Evolutionary conservation across 75 land plant species (phyloP), one percentile per base, ranked within the genome.

Genomic region (Pinus tabuliformis): DNA sequence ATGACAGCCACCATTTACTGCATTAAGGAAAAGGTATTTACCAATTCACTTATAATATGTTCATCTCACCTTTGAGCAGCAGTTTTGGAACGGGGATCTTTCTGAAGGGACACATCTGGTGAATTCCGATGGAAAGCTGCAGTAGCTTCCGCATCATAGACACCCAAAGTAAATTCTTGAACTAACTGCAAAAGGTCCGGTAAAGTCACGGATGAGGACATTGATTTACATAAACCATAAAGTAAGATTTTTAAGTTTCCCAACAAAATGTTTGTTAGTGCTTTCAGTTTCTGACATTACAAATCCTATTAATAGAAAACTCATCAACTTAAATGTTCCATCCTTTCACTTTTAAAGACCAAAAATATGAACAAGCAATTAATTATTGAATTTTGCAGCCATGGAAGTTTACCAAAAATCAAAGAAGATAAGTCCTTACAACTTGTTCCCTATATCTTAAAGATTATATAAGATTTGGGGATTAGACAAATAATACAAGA

Each of bases 11-110:
- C 8, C 39, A 39, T 42, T 20, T 68, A 66, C 21, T 49, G 54
- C 54, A 49, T 49, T 11, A 49, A 49, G 54, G 54, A 9, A 49
- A 49, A 9, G 54, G 11, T 6, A 68, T 16, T 68, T 45, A 3
- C 54, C 21, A 36, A 68, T 30, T 28, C 22, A 42, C n/a, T 42
- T 24, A 68, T 68, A 20, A 68, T n/a, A 68, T 20, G 22, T 11
- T 2, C 42, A 16, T 36, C 52, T 68, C 73, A 95, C 99, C 95
- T 93, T 77, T 93, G 98, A 72, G 96, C 88, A 68, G 96, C 96
- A 87, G 84, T 90, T 83, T 88, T 92, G 12, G 99, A 97, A 76
- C 94, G 99, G 62, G 99, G 99, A 81, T 97, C 99, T 74, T 95
- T 95, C 71, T 91, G 83, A 30, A 85, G 80, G 9, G 92, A 92